These are phyloP conservation scores for Mucor sp. DNA, from an alignment of 371 early-diverging fungal species.

Conservation along the genomic window DNA sequence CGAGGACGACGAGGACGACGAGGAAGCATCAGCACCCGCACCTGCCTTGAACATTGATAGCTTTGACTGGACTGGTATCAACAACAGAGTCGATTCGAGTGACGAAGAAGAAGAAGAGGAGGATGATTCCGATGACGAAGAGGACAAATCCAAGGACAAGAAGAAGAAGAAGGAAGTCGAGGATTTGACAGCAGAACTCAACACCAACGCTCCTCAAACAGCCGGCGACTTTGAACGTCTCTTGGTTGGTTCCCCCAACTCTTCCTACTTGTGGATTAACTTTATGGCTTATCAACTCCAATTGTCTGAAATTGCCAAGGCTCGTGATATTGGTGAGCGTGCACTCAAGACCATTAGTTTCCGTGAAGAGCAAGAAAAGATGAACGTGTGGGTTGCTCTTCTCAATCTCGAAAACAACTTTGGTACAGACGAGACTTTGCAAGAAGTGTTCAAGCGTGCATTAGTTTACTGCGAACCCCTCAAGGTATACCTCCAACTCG, in stretches of 20 bases:
- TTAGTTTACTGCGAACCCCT: constrained; percentile 83
- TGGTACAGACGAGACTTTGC: constrained; percentile 80
- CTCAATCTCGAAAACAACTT: constrained; percentile 94
- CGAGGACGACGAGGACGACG: constrained; percentile 52
- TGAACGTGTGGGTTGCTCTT: constrained; percentile 95
- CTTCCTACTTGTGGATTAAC: constrained; percentile 96
- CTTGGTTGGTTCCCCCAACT: constrained; percentile 92
- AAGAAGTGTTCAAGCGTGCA: constrained; percentile 84
- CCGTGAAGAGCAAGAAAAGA: constrained; percentile 92
- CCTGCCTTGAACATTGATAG: constrained; percentile 44
- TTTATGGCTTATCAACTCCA: constrained; percentile 97
- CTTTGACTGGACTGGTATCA: constrained; percentile 67
- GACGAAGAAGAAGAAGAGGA: constrained; percentile 33
- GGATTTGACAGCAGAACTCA: constrained; percentile 62
- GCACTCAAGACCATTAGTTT: constrained; percentile 92
- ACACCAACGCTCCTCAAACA: constrained; percentile 58
- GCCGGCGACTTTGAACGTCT: constrained; percentile 86
- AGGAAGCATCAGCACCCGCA: constrained; percentile 34
- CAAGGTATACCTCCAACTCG: constrained; percentile 83
- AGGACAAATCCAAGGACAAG: constrained; percentile 46
- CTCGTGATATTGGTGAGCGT: constrained; percentile 90
- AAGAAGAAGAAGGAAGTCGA: constrained; percentile 54
- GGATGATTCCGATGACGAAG: constrained; percentile 47
- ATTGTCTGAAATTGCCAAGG: constrained; percentile 87
- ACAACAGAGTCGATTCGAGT: constrained; percentile 35